phyloP scores from a whole-genome alignment of 129 eudicot genomes.

The Gnaphalium uliginosum region DNA sequence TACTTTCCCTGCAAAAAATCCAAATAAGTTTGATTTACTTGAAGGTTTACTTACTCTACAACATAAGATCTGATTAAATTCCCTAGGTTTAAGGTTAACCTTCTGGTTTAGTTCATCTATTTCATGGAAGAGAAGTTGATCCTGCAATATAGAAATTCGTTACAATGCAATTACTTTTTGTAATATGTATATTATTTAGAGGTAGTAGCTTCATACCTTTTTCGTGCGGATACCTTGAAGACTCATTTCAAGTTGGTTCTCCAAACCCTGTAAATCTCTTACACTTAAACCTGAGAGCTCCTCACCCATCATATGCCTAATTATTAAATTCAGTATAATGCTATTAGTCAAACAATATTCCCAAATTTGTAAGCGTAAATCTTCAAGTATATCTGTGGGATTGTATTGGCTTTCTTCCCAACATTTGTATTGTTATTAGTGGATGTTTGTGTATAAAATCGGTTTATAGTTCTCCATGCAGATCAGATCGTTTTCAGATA shows the following conservation, averaged over 20 bases:
- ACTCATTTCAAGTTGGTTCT: slow-evolving; percentile 74
- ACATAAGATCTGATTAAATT: neutral
- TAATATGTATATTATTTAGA: neutral
- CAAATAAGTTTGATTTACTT: slow-evolving; percentile 11
- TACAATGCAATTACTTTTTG: neutral
- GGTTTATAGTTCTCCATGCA: neutral
- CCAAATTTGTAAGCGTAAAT: neutral
- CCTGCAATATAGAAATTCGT: slow-evolving; percentile 39
- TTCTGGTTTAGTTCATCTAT: slow-evolving; percentile 59
- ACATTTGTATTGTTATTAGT: neutral
- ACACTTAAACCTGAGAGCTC: slow-evolving; percentile 73
- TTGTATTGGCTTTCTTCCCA: neutral
- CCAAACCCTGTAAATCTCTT: slow-evolving; percentile 71
- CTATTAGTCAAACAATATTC: slow-evolving; percentile 6
- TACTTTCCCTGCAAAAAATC: slow-evolving; percentile 50
- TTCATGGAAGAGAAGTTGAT: slow-evolving; percentile 59
- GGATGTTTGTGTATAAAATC: neutral
- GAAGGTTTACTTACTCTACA: neutral
- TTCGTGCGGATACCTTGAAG: slow-evolving; percentile 58
- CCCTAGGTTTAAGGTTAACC: slow-evolving; percentile 37
- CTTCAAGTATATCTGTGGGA: neutral
- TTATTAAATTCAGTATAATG: slow-evolving; percentile 15
- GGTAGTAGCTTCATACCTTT: slow-evolving; percentile 47
- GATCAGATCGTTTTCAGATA: too few relatives aligned
- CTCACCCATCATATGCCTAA: slow-evolving; percentile 76